phyloP scores from a whole-genome alignment of 306 rosid species.

The Prunus mume region DNA sequence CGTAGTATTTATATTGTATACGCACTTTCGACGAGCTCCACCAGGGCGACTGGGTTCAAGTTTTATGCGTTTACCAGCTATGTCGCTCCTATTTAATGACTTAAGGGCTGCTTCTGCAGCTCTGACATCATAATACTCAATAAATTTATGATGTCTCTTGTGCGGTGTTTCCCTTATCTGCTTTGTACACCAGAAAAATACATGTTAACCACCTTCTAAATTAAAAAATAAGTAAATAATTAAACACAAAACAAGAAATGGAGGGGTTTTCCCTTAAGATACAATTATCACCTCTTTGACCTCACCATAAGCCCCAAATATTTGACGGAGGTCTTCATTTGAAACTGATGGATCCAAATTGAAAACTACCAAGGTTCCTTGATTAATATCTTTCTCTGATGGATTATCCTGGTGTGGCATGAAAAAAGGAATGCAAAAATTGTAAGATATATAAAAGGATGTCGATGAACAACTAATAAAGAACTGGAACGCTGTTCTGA shows the following conservation, averaged over 20 bases:
- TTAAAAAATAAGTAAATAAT: neutral
- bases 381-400: slow-evolving; percentile 87
- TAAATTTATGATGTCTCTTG: slow-evolving; percentile 87
- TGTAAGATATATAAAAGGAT: slow-evolving; percentile 2
- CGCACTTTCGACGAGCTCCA: slow-evolving; percentile 92
- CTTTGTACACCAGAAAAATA: slow-evolving; percentile 18
- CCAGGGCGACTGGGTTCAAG: slow-evolving; percentile 99
- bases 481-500: slow-evolving; percentile 26
- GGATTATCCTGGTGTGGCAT: slow-evolving; percentile 68
- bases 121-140: slow-evolving; percentile 86
- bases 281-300: slow-evolving; percentile 76
- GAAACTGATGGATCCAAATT: slow-evolving; percentile 91
- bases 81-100: slow-evolving; percentile 85
- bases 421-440: slow-evolving; percentile 11
- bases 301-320: slow-evolving; percentile 89
- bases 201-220: slow-evolving; percentile 1
- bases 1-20: slow-evolving; percentile 6
- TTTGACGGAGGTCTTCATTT: slow-evolving; percentile 84
- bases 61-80: slow-evolving; percentile 93
- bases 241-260: neutral
- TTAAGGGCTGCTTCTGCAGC: slow-evolving; percentile 89
- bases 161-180: slow-evolving; percentile 98
- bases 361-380: slow-evolving; percentile 93
- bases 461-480: slow-evolving; percentile 6
- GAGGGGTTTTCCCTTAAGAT: neutral